A percentile compares a stretch with the other conserved stretches of the same genome.
These are phyloP conservation scores for Apophysomyces ossiformis DNA, from an alignment of 371 early-diverging fungal species.

Conservation along the genomic window DNA sequence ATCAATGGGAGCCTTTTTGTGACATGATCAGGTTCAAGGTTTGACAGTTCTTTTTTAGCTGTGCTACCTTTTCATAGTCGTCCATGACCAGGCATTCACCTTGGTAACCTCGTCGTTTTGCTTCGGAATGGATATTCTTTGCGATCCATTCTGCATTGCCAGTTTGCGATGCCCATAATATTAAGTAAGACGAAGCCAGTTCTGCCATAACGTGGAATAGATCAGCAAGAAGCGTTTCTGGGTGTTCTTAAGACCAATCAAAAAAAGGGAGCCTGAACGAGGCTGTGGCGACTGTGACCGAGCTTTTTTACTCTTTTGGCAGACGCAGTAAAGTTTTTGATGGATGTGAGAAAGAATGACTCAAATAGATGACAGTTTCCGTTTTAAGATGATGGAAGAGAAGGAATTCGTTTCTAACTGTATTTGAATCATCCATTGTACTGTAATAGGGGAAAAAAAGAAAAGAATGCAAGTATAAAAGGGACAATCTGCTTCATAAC, in stretches of 20 bases:
- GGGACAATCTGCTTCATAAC: too few relatives aligned
- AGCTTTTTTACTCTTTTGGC: too few relatives aligned
- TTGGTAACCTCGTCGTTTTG: constrained; percentile 69
- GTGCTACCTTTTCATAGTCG: constrained; percentile 67
- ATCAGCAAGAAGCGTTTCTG: background rate
- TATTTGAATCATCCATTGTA: too few relatives aligned
- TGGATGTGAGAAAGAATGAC: too few relatives aligned
- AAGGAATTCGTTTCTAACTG: too few relatives aligned
- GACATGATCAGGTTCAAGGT: background rate
- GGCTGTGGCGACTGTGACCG: constrained; percentile 4
- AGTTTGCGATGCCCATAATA: constrained; percentile 91
- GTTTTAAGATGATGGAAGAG: too few relatives aligned
- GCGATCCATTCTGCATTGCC: constrained; percentile 95
- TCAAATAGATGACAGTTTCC: too few relatives aligned
- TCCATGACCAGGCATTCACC: constrained; percentile 71
- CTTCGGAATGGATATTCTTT: constrained; percentile 78
- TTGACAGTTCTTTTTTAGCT: background rate
- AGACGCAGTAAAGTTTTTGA: too few relatives aligned
- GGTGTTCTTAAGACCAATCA: background rate
- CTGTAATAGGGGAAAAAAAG: too few relatives aligned
- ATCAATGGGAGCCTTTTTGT: constrained; percentile 33
- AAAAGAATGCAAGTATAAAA: too few relatives aligned
- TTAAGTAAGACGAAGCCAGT: constrained; percentile 37
- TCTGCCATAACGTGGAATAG: constrained; percentile 18
- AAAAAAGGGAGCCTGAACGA: background rate